These are phyloP conservation scores for Rhododendron vialii DNA, from an alignment of 148 eudicot species.

Conservation along the genomic window DNA sequence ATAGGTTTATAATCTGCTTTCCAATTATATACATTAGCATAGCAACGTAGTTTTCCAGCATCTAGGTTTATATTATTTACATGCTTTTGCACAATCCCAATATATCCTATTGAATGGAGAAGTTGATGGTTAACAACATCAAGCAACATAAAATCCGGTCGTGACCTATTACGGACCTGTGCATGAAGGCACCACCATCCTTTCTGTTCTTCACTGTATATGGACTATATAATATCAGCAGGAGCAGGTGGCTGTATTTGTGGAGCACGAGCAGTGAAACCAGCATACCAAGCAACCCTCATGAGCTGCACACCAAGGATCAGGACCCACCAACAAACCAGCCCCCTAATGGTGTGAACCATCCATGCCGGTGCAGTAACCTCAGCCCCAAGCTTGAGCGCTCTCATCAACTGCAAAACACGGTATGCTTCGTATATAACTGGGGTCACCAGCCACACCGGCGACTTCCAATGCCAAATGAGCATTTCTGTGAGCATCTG, in stretches of 20 bases:
- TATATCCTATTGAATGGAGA: background rate
- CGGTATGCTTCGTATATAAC: constrained; percentile 84
- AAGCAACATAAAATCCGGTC: background rate
- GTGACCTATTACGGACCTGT: background rate
- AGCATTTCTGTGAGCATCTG: constrained; percentile 87
- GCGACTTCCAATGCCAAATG: constrained; percentile 95
- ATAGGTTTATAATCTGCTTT: background rate
- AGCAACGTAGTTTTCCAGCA: no score
- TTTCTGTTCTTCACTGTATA: constrained; percentile 2
- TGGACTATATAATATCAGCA: constrained; percentile 13
- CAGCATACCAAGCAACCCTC: constrained; percentile 99
- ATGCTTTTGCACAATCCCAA: background rate
- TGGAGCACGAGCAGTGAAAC: constrained; percentile 54
- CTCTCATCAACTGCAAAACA: constrained; percentile 92
- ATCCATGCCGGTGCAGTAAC: constrained; percentile 70
- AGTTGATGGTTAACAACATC: background rate
- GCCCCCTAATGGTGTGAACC: constrained; percentile 64
- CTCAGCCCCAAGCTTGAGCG: constrained; percentile 85
- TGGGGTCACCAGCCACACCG: constrained; percentile 94
- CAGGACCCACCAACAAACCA: constrained; percentile 97
- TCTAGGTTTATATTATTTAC: background rate
- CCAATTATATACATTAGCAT: background rate
- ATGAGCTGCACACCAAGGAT: constrained; percentile 92
- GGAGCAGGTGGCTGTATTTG: constrained; percentile 21
- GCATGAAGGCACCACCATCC: background rate